Evolutionary conservation across 2,329 filamentous ascomycete genomes (phyloP).

Genomic region (Curvularia eragrostidis): DNA sequence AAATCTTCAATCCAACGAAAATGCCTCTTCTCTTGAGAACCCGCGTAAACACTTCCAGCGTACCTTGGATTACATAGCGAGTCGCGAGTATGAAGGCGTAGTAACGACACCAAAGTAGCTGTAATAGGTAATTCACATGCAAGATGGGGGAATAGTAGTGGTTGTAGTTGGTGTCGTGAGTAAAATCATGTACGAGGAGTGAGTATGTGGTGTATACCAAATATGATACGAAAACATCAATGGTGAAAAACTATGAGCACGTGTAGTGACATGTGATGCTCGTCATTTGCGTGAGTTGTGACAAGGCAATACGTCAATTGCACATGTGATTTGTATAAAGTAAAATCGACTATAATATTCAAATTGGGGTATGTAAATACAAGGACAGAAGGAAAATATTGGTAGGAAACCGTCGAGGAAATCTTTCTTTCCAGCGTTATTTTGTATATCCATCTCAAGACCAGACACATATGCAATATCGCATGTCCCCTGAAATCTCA

Average conservation of each 20-base stretch:
- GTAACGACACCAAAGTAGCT: conserved; percentile 68
- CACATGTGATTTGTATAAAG: not conserved
- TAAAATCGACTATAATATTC: not conserved
- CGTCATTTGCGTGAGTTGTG: not conserved
- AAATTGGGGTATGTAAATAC: not conserved
- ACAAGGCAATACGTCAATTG: not conserved
- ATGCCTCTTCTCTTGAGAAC: conserved; percentile 82
- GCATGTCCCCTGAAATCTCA: not conserved
- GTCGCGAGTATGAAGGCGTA: conserved; percentile 91
- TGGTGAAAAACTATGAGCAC: not conserved
- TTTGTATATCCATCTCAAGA: not conserved
- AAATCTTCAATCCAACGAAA: conserved; percentile 86
- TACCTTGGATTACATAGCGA: conserved; percentile 91
- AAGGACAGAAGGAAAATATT: not conserved
- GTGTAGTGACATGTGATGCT: not conserved
- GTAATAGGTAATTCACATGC: conserved; percentile 1
- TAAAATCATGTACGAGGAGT: not conserved
- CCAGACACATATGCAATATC: not conserved
- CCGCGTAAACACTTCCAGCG: conserved; percentile 94
- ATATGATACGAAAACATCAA: not conserved
- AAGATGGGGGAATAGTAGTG: not conserved
- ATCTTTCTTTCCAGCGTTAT: not conserved
- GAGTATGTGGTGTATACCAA: not conserved
- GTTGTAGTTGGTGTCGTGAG: conserved; percentile 6
- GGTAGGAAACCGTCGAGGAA: not conserved